Base-by-base conservation (phyloP, 495 filamentous ascomycete species). In the Lophium mytilinum region DNA sequence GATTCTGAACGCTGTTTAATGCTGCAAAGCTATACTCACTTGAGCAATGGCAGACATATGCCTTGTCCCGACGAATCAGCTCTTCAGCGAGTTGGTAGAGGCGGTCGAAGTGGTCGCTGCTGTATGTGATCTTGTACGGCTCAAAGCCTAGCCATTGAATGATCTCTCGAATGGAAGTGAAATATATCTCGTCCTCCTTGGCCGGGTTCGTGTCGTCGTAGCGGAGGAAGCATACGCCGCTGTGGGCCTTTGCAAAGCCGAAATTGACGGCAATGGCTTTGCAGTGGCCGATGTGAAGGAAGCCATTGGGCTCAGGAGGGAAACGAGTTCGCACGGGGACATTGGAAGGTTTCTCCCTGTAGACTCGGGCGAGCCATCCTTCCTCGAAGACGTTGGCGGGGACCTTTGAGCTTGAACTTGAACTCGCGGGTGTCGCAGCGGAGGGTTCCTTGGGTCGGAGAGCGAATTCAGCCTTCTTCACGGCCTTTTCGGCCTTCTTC, bases 191-290 rank as follows among this genome's bases (percentile, higher is more conserved):
- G 50, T 75, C 73, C 60, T 74, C 73, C 53, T 74, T 72, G 24
- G 58, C 66, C 33, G 73, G 73, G 53, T 75, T 75, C 8, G 73
- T 76, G 55, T 76, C 73, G 59, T 76, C 73, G 59, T 65, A 76
- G 8, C 73, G 62, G 39, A 76, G 62, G 56, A 72, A 74, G 71
- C 81, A 86, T 53, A 86, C 75, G 52, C 94, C 94, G 11, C 85
- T 85, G 69, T 95, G 86, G 65, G 85, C 83, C 62, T 80, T 83
- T 10, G 93, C 93, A 72, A 96, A 96, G 0, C 93, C 94, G 69
- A 97, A 97, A 73, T 97, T 98, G 65, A 97, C 80, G 0, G 89
- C 83, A 71, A 98, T 96, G n/a, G 93, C 93, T 74, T 97, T 97
- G 61, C 83, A 84, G 69, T 97, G 93, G 17, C 91, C 91, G 66